These are phyloP conservation scores for Beauveria scarabaeidicola DNA, from an alignment of 2,329 filamentous ascomycete genomes.

Conservation along the genomic window DNA sequence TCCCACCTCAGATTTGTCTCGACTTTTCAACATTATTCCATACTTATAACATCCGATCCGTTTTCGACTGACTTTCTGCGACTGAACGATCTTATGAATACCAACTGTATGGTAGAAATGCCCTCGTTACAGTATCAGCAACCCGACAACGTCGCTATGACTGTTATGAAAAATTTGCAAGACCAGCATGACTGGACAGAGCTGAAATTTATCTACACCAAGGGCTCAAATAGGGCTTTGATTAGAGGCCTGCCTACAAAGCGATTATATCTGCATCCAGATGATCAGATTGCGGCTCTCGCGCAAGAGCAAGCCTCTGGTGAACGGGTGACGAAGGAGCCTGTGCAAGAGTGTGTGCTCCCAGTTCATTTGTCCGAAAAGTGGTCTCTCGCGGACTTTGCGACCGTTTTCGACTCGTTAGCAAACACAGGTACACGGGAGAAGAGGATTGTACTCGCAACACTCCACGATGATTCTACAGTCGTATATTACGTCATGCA, in stretches of 20 bases:
- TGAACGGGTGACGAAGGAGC: slow-evolving; percentile 35
- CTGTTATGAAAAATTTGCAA: slow-evolving; percentile 62
- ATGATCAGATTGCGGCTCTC: slow-evolving; percentile 69
- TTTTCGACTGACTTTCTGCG: not conserved
- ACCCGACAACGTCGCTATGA: slow-evolving; percentile 21
- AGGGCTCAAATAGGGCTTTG: slow-evolving; percentile 46
- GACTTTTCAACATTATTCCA: not conserved
- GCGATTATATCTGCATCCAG: slow-evolving; percentile 69
- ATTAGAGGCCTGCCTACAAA: slow-evolving; percentile 66
- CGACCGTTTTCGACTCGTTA: slow-evolving; percentile 60
- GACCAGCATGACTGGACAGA: slow-evolving; percentile 69
- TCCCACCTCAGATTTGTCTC: not conserved
- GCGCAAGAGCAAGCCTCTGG: slow-evolving; percentile 47
- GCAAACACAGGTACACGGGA: slow-evolving; percentile 36
- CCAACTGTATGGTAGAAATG: not conserved
- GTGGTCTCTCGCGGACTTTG: slow-evolving; percentile 59
- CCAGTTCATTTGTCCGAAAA: slow-evolving; percentile 65
- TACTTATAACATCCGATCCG: not conserved
- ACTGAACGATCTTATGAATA: not conserved
- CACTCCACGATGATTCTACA: slow-evolving; percentile 71
- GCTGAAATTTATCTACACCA: slow-evolving; percentile 44
- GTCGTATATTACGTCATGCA: slow-evolving; percentile 80
- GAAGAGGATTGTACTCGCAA: slow-evolving; percentile 67
- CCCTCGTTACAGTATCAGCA: not conserved
- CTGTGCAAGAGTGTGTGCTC: slow-evolving; percentile 68